These are phyloP conservation scores for Pichia sp. DNA, from an alignment of 1,139 yeast genomes.

Conservation along the genomic window DNA sequence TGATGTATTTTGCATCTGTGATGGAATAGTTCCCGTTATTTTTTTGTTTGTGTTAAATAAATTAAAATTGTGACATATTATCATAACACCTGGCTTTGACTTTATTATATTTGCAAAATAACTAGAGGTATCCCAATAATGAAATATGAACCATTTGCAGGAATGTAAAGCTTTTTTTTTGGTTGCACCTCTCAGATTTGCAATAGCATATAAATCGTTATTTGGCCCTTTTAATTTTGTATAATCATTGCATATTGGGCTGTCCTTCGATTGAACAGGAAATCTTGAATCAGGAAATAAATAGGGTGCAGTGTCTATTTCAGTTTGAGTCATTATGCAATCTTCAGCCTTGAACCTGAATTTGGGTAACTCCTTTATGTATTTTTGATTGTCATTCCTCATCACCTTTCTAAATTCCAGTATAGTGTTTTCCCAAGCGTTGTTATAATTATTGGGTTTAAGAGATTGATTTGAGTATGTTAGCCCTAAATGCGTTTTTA, in stretches of 20 bases:
- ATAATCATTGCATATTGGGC: conserved; percentile 14
- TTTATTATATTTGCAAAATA: conserved; percentile 41
- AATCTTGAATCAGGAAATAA: conserved; percentile 14
- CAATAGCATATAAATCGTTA: conserved; percentile 17
- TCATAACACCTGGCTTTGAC: conserved; percentile 41
- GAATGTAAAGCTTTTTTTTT: conserved; percentile 17
- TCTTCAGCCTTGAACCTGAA: conserved; percentile 16
- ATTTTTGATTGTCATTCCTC: not conserved
- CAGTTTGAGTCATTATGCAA: conserved; percentile 12
- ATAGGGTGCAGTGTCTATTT: conserved; percentile 15
- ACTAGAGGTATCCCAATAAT: conserved; percentile 42
- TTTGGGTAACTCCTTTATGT: not conserved
- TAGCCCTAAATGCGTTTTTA: not conserved
- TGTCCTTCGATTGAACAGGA: conserved; percentile 9
- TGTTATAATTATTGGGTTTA: not conserved
- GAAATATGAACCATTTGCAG: conserved; percentile 30
- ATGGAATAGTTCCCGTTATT: conserved; percentile 17
- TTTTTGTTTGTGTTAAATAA: conserved; percentile 17
- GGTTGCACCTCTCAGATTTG: conserved; percentile 6
- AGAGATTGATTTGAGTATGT: not conserved
- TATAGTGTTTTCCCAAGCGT: not conserved
- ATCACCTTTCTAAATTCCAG: not conserved
- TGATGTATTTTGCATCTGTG: conserved; percentile 22
- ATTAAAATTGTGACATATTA: conserved; percentile 24
- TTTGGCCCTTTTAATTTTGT: conserved; percentile 23